These are phyloP conservation scores for Coemansia sp. DNA, from an alignment of 192 early-diverging fungal genomes.

Conservation along the genomic window DNA sequence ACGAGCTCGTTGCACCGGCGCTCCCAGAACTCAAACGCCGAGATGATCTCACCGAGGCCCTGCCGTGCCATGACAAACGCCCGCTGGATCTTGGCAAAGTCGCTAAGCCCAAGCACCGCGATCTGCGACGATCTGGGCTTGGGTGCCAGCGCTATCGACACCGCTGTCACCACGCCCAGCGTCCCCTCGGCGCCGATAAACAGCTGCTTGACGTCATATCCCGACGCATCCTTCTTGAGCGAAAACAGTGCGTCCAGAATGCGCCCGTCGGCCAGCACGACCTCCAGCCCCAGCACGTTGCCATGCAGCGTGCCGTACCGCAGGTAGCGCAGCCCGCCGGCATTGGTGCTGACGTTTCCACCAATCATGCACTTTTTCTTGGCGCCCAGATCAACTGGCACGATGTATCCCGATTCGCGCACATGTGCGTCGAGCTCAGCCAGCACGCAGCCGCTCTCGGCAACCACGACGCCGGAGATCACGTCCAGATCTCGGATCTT, in stretches of 20 bases:
- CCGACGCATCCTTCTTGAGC: slow-evolving; percentile 97
- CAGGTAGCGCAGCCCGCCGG: slow-evolving; percentile 89
- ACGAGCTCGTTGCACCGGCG: slow-evolving; percentile 65
- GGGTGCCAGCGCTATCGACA: slow-evolving; percentile 80
- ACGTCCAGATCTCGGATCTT: slow-evolving; percentile 67
- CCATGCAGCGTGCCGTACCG: slow-evolving; percentile 96
- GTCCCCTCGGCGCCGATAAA: slow-evolving; percentile 98
- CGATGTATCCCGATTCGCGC: slow-evolving; percentile 76
- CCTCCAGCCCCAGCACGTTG: slow-evolving; percentile 89
- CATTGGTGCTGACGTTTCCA: slow-evolving; percentile 97
- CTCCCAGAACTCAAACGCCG: slow-evolving; percentile 99
- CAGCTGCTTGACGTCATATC: slow-evolving; percentile 97
- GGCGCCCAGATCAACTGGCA: slow-evolving; percentile 89
- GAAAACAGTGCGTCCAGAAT: slow-evolving; percentile 78
- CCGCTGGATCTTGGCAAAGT: slow-evolving; percentile 76
- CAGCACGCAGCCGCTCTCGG: slow-evolving; percentile 87
- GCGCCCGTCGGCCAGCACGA: slow-evolving; percentile 87
- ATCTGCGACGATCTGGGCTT: slow-evolving; percentile 66
- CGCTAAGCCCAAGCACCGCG: slow-evolving; percentile 74
- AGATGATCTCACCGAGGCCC: slow-evolving; percentile 87
- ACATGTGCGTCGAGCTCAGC: slow-evolving; percentile 83
- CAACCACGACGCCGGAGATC: slow-evolving; percentile 77
- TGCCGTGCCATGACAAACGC: slow-evolving; percentile 77
- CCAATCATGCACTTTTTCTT: slow-evolving; percentile 92
- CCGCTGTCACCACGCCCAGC: slow-evolving; percentile 88